A percentile compares a stretch with the other conserved stretches of the same genome.
Conservation (phyloP, 2,329 filamentous ascomycete genomes). For the Hansfordia pulvinata region DNA sequence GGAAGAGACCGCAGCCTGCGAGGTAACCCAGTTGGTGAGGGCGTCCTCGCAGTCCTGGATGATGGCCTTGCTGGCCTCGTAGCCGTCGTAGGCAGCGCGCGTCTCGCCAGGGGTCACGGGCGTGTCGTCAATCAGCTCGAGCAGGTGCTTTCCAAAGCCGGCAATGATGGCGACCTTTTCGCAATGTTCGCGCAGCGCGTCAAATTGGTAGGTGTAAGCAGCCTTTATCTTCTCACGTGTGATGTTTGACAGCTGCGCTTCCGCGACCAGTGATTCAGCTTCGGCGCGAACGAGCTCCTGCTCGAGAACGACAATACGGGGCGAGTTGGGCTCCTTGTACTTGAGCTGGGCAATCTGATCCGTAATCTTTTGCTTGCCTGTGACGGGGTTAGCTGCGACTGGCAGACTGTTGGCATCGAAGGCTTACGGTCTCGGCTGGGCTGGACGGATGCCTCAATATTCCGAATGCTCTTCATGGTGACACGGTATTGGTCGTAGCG, state of each 20-base stretch:
- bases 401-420: slow-evolving; percentile 3
- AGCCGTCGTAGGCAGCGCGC: slow-evolving; percentile 88
- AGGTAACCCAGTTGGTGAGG: slow-evolving; percentile 90
- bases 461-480: slow-evolving; percentile 98
- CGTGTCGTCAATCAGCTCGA: slow-evolving; percentile 91
- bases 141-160: slow-evolving; percentile 93
- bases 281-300: slow-evolving; percentile 97
- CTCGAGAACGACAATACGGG: slow-evolving; percentile 93
- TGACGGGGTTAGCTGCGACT: slow-evolving; percentile 8
- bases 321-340: slow-evolving; percentile 98
- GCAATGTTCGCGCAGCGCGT: slow-evolving; percentile 91
- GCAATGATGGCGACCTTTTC: slow-evolving; percentile 98
- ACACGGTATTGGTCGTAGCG: slow-evolving; percentile 98
- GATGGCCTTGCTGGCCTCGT: slow-evolving; percentile 96
- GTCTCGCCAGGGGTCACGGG: slow-evolving; percentile 97
- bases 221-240: slow-evolving; percentile 99
- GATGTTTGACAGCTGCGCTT: slow-evolving; percentile 97
- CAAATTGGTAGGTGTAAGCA: slow-evolving; percentile 95
- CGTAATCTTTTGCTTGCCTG: slow-evolving; percentile 97
- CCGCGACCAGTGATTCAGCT: slow-evolving; percentile 95
- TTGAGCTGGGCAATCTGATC: slow-evolving; percentile 98
- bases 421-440: slow-evolving; percentile 86
- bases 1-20: slow-evolving; percentile 77
- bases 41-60: slow-evolving; percentile 98
- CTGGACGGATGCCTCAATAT: slow-evolving; percentile 97